Evolutionary conservation across 2,329 filamentous ascomycete genomes (phyloP), one percentile per base, ranked within the genome.

Genomic region (Sporothrix sp.): DNA sequence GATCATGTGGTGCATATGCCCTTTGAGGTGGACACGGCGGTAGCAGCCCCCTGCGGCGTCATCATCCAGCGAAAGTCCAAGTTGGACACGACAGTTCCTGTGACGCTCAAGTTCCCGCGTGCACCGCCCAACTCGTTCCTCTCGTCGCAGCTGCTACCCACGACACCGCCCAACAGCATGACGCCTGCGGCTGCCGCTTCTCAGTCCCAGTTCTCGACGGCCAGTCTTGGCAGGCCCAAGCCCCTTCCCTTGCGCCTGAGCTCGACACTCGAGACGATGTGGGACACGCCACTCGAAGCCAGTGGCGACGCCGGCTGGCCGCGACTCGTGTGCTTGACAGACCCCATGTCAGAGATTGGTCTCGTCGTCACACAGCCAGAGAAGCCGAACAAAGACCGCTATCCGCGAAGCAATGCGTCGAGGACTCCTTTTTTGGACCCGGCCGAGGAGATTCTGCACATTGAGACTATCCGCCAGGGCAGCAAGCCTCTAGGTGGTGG

Each of bases 1-100:
- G 93, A 80, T 62, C 87, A 98, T 74, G 80, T 95, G 52, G 76
- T 97, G 43, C 88, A 95, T 64, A 80, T 98, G 62, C 91, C 91
- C 2, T 98, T 98, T 62, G 90, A 97, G 67, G 85, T 96, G 37
- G 88, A 95, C 62, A 81, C 81, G 48, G 89, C 87, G 27, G 87
- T 90, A 64, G 81, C 91, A 32, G 86, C 87, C 11, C 85, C 89
- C 6, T 75, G 81, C 28, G 93, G 93, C 23, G 75, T 97, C 45
- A 76, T 98, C 18, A 79, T 98, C 51, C 91, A 97, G 66, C 78
- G 90, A 54, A 95, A 85, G 62, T 72, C 82, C 37, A 74, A 72
- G 52, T 63, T 69, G 9, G 74, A 79, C 52, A 73, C 65, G 52
- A 60, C 70, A 9, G 68, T 70, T 2, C 68, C 77, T 6, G 68